Conservation (phyloP, 2,329 filamentous ascomycete genomes). For the Aspergillus fructus region DNA sequence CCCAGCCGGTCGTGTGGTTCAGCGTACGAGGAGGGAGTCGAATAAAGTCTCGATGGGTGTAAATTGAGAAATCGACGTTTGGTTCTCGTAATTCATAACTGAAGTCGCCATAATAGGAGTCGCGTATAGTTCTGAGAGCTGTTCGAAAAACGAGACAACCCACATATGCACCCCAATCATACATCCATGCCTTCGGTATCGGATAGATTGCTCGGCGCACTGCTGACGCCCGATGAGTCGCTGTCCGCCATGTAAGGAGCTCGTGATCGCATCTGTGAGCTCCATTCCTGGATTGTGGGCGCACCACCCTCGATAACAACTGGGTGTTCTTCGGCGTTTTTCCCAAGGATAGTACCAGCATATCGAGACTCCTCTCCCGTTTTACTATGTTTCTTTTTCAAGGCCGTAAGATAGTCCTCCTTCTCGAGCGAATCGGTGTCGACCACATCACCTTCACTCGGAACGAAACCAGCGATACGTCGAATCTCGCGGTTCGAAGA, state of each 20-base stretch:
- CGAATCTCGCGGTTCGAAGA: constrained; percentile 75
- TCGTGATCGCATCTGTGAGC: constrained; percentile 34
- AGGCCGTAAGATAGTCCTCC: constrained; percentile 69
- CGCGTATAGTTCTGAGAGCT: neutral
- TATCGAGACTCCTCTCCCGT: constrained; percentile 84
- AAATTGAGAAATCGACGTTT: neutral
- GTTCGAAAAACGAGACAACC: neutral
- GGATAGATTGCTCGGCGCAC: constrained; percentile 40
- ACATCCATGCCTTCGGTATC: constrained; percentile 39
- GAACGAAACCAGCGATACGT: constrained; percentile 73
- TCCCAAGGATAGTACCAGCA: constrained; percentile 79
- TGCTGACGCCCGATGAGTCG: constrained; percentile 40
- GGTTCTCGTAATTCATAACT: neutral
- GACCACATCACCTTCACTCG: constrained; percentile 52
- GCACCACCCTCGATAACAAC: constrained; percentile 77
- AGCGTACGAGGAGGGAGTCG: neutral
- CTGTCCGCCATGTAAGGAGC: constrained; percentile 29
- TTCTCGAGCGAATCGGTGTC: constrained; percentile 55
- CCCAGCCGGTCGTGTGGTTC: neutral
- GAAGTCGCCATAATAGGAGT: constrained; percentile 1
- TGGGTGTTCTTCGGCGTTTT: constrained; percentile 66
- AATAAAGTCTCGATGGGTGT: neutral
- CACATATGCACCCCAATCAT: constrained; percentile 17
- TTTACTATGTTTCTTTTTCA: constrained; percentile 93
- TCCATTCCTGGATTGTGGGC: constrained; percentile 68